phyloP scores from a whole-genome alignment of 495 filamentous ascomycete genomes.

The Bacidia rubella region DNA sequence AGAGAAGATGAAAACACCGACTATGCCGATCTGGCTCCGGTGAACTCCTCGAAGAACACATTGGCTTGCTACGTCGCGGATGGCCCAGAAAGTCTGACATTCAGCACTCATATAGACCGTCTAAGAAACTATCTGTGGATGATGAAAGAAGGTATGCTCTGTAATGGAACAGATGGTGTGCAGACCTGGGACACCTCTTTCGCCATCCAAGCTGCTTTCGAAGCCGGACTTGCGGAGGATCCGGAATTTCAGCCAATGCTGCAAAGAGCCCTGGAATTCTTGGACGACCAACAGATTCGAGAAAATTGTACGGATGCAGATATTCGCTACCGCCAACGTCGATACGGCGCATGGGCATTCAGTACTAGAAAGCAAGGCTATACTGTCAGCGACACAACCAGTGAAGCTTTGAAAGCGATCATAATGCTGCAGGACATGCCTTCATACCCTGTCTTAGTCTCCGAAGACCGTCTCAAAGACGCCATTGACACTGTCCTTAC shows the following conservation, averaged over 20 bases:
- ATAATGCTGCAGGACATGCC: conserved; percentile 71
- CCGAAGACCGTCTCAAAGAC: conserved; percentile 63
- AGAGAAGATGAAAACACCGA: conserved; percentile 89
- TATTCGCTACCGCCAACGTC: conserved; percentile 76
- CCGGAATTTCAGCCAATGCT: conserved; percentile 75
- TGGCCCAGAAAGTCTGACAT: conserved; percentile 61
- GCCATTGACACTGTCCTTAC: conserved; percentile 82
- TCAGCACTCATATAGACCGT: conserved; percentile 66
- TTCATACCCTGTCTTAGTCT: conserved; percentile 58
- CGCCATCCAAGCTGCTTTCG: conserved; percentile 56
- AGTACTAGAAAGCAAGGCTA: conserved; percentile 87
- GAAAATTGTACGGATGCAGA: conserved; percentile 69
- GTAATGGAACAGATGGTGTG: conserved; percentile 92
- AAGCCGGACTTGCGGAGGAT: conserved; percentile 65
- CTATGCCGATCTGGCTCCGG: conserved; percentile 73
- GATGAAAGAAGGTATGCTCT: conserved; percentile 80
- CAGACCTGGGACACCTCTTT: conserved; percentile 95
- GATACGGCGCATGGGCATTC: conserved; percentile 93
- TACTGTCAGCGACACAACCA: conserved; percentile 85
- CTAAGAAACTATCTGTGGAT: conserved; percentile 84
- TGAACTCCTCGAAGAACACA: conserved; percentile 79
- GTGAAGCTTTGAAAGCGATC: conserved; percentile 78
- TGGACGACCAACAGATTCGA: conserved; percentile 83
- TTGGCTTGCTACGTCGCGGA: conserved; percentile 72
- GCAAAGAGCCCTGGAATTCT: conserved; percentile 66